Percentiles rank a stretch among this genome's conserved stretches.
phyloP scores from a whole-genome alignment of 2,329 filamentous ascomycete species.

The Xenosphaeropsis pyriputrescens region DNA sequence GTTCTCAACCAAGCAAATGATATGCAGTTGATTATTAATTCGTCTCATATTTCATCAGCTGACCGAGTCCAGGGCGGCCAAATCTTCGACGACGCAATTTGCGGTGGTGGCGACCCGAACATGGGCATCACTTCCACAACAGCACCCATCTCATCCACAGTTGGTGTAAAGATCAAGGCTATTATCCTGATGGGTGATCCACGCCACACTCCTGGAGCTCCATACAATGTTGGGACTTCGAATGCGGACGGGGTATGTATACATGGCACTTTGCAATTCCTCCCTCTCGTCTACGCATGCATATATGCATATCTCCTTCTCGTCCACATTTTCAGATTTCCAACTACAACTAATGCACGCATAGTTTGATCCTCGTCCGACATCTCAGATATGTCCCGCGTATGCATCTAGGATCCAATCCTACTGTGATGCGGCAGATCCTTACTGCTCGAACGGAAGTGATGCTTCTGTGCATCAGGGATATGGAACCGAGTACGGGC shows the following conservation, averaged over 20 bases:
- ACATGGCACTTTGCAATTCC: too few relatives aligned
- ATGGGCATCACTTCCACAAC: slow-evolving; percentile 29
- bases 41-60: slow-evolving; percentile 1
- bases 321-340: too few relatives aligned
- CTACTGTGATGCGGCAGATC: slow-evolving; percentile 44
- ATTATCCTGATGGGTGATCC: slow-evolving; percentile 53
- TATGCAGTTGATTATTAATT: not conserved
- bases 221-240: slow-evolving; percentile 49
- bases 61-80: slow-evolving; percentile 33
- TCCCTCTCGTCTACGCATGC: too few relatives aligned
- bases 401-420: slow-evolving; percentile 38
- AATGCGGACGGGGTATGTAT: slow-evolving; percentile 38
- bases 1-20: too few relatives aligned
- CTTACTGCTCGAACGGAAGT: slow-evolving; percentile 47
- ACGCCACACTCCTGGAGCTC: slow-evolving; percentile 34
- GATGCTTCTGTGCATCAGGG: slow-evolving; percentile 37
- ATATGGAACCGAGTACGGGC: slow-evolving; percentile 41
- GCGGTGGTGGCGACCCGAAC: slow-evolving; percentile 36
- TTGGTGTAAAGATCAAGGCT: slow-evolving; percentile 41
- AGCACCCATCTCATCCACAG: slow-evolving; percentile 25
- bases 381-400: slow-evolving; percentile 30
- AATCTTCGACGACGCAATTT: slow-evolving; percentile 47
- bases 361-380: slow-evolving; percentile 42
- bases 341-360: too few relatives aligned
- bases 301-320: too few relatives aligned